Evolutionary conservation across 331 rosid genomes (phyloP), one percentile per base, ranked within the genome.

Genomic region (Quercus lobata): DNA sequence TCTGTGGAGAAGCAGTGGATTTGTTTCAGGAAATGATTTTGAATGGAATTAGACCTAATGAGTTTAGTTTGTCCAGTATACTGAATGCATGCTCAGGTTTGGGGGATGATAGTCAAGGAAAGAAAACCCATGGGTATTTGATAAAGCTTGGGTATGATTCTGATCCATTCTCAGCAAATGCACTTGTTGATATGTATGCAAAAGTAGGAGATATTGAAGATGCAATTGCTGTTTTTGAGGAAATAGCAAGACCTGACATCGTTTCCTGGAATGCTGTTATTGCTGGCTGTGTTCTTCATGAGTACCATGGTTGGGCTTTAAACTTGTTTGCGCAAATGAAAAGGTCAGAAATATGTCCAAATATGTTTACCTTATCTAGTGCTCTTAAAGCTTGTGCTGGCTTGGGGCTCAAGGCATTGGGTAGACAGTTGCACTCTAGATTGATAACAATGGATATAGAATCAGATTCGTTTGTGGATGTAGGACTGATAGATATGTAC

Each of bases 241-340:
- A 85, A 81, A 92, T 92, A 61, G 57, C 18, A 24, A 81, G 76
- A 58, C 97, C 93, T 1, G 95, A 91, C 85, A 88, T 90, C 65
- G 90, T 94, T 77, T 91, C 97, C 62, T 94, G 98, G 97, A 94
- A 94, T 87, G 93, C 97, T 71, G 86, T 90, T 68, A 86, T 94
- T 78, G 97, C 94, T 37, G 97, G 98, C 57, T 94, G 98, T 86
- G 94, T 94, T 84, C 94, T 84, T 79, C 90, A 87, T 15, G 90
- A 84, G 73, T 69, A 75, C 79, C 83, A 90, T 85, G 88, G 73
- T 75, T 76, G 65, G 79, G 97, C 95, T 72, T 79, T 94, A 80
- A 78, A 46, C 11, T 81, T 91, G 73, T 86, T 91, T 57, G 79
- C 54, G 69, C 89, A 84, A 79, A 87, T 94, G 97, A 72, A 79